Evolutionary conservation across 129 eudicot species (phyloP).

Genomic region (Centrapalus pauciflorus): DNA sequence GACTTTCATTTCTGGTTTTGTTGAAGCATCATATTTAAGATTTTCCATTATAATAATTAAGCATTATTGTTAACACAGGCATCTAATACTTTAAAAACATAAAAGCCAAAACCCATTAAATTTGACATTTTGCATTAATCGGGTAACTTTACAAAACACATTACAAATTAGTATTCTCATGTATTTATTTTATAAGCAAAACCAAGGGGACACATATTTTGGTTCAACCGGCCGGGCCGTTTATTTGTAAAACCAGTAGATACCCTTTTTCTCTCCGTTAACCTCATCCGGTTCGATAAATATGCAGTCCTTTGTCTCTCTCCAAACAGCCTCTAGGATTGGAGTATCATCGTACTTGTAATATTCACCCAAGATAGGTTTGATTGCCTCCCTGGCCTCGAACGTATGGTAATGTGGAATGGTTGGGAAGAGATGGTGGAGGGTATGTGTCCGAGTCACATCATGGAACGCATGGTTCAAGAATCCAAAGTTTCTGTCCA

Average conservation of each 20-base stretch:
- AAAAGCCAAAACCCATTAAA: too few relatives aligned
- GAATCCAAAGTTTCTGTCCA: constrained; percentile 29
- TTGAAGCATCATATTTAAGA: too few relatives aligned
- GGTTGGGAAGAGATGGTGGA: constrained; percentile 32
- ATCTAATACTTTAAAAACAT: too few relatives aligned
- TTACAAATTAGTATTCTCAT: too few relatives aligned
- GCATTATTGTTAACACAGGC: too few relatives aligned
- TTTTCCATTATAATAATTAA: too few relatives aligned
- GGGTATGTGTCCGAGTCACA: constrained; percentile 14
- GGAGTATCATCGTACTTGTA: constrained; percentile 32
- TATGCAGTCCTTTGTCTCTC: constrained; percentile 32
- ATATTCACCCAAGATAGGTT: constrained; percentile 35
- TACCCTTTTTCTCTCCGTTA: constrained; percentile 24
- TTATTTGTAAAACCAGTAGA: constrained; percentile 32
- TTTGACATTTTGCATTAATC: too few relatives aligned
- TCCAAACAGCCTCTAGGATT: constrained; percentile 30
- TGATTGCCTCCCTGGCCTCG: constrained; percentile 29
- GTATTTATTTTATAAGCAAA: too few relatives aligned
- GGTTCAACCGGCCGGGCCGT: too few relatives aligned
- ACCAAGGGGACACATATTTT: too few relatives aligned
- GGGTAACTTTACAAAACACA: too few relatives aligned
- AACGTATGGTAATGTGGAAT: constrained; percentile 34
- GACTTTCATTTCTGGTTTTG: too few relatives aligned
- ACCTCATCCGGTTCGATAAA: constrained; percentile 33
- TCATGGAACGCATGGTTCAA: constrained; percentile 25